A percentile compares a stretch with the other conserved stretches of the same genome.
These are phyloP conservation scores for Cadophora malorum DNA, from an alignment of 2,329 filamentous ascomycete genomes.

Conservation along the genomic window DNA sequence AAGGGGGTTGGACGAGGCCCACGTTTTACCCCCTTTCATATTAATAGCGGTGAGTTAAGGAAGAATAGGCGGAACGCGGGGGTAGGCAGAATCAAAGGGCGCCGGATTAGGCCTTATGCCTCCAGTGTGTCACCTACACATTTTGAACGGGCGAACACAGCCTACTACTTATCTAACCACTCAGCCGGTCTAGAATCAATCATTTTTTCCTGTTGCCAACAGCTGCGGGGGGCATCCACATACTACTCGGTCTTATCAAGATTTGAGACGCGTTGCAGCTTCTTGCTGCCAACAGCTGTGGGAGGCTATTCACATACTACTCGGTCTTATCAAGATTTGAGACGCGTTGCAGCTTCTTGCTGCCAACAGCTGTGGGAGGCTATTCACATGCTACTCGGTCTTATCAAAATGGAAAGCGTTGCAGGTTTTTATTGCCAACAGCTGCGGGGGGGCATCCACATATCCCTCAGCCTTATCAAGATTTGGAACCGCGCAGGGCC, in stretches of 20 bases:
- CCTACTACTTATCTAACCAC: slow-evolving; percentile 6
- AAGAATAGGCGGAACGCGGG: too few relatives aligned
- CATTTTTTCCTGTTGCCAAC: slow-evolving; percentile 13
- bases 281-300: slow-evolving; percentile 16
- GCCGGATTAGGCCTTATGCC: too few relatives aligned
- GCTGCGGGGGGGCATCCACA: slow-evolving; percentile 16
- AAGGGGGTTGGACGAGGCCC: too few relatives aligned
- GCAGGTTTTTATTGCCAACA: slow-evolving; percentile 9
- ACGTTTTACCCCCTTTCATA: too few relatives aligned
- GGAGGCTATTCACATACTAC: slow-evolving; percentile 15
- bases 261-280: slow-evolving; percentile 12
- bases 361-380: slow-evolving; percentile 16
- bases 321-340: slow-evolving; percentile 16
- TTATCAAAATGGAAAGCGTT: slow-evolving; percentile 5
- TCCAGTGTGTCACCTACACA: slow-evolving; percentile 16
- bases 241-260: slow-evolving; percentile 15
- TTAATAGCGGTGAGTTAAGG: too few relatives aligned
- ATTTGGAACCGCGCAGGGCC: slow-evolving; percentile 11
- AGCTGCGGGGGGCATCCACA: slow-evolving; percentile 17
- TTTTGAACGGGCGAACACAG: slow-evolving; percentile 18
- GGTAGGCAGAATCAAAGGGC: too few relatives aligned
- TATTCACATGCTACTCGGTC: slow-evolving; percentile 14
- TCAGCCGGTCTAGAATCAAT: slow-evolving; percentile 13
- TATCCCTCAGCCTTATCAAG: slow-evolving; percentile 14
- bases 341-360: slow-evolving; percentile 2